Base-by-base conservation (phyloP, 2,329 filamentous ascomycete species). In the Verticillium klebahnii region DNA sequence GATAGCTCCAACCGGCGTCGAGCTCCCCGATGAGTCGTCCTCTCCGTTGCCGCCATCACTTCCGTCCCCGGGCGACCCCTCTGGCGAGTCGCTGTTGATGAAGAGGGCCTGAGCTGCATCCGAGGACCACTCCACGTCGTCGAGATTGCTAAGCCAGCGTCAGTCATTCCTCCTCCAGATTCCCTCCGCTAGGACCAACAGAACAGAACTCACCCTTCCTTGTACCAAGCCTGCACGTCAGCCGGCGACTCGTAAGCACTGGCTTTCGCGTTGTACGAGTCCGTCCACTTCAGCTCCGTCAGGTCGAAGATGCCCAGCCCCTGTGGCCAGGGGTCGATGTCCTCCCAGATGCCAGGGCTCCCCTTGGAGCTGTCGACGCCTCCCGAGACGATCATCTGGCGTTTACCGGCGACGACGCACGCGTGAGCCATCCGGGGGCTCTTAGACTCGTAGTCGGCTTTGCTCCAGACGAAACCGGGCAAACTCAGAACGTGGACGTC, bases 1-100 rank as follows among this genome's bases (percentile, higher is more conserved):
- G 54, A 83, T 82, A 17, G 79, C 73, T 5, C 77, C 80, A 12
- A 76, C 68, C 58, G 72, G 71, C 7, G 72, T 68, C n/a, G 65
- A 67, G 25, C 63, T 63, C n/a, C 64, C 63, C 15, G 63, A 75
- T 68, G 66, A 69, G 45, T 52, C 23, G 11, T 9, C 45, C 3
- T 5, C 23, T 19, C 19, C 45, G 19, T 52, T 25, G 23, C 45
- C 45, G 19, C 45, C 37, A n/a, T 40, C 45, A 12, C 8, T 52
- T 12, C 45, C 45, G n/a, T 52, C 45, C 12, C 12, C 19, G 9
- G 45, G 23, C 19, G 12, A n/a, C 19, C 25, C 5, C 8, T 14
- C 45, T 14, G 45, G 23, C 11, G 45, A 23, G 15, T 15, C 17
- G 19, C n/a, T 25, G 19, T 29, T 25, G 6, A 19, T 0, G 19